Conservation (phyloP, 768 basidiomycete species). For the Boletus rufocinnamomeus region DNA sequence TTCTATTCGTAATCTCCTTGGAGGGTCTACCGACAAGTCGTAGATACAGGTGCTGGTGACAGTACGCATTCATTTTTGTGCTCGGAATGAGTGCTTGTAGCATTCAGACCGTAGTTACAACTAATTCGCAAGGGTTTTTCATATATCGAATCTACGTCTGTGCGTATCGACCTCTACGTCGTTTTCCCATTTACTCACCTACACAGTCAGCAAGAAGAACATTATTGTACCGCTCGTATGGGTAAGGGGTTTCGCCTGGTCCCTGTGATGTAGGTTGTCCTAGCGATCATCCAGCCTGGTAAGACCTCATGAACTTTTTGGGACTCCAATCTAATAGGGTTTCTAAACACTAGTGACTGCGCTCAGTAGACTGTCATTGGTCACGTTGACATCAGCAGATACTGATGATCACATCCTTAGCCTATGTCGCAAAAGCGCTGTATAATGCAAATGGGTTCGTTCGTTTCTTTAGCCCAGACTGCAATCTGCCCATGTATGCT, state of each 20-base stretch:
- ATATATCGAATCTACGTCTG: slow-evolving; percentile 13
- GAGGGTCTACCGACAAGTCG: neutral
- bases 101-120: slow-evolving; percentile 2
- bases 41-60: slow-evolving; percentile 9
- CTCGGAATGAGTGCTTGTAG: neutral
- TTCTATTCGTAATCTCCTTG: neutral
- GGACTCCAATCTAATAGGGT: neutral
- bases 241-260: slow-evolving; percentile 1
- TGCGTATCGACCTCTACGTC: neutral
- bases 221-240: slow-evolving; percentile 8
- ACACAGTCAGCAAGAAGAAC: slow-evolving; percentile 11
- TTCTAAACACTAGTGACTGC: neutral
- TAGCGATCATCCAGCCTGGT: slow-evolving; percentile 13
- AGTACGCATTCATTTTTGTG: neutral
- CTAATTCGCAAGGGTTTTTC: slow-evolving; percentile 13
- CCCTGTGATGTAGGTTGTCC: neutral
- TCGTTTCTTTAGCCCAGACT: neutral
- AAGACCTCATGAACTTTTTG: neutral
- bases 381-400: neutral
- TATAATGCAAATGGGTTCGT: slow-evolving; percentile 4
- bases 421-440: neutral
- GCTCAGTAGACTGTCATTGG: neutral
- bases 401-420: neutral
- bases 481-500: neutral
- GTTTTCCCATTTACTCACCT: neutral